Conservation (phyloP, 2,329 filamentous ascomycete species). For the Fusarium buharicum region DNA sequence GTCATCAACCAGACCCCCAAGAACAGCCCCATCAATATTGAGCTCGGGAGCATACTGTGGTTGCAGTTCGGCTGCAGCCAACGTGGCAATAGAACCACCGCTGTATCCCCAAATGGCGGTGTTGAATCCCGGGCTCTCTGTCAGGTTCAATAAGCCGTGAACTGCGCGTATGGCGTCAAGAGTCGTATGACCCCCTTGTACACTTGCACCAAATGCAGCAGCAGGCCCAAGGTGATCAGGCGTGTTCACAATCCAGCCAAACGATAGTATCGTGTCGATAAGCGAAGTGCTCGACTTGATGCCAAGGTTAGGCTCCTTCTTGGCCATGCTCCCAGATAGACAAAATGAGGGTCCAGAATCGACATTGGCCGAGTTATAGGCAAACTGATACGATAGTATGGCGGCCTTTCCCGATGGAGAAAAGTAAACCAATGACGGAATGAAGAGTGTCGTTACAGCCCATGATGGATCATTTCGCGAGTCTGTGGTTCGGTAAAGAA, state of each 20-base stretch:
- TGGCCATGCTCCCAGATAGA: conserved; percentile 18
- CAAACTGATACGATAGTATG: conserved; percentile 30
- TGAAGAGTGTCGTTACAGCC: conserved; percentile 54
- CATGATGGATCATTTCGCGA: conserved; percentile 49
- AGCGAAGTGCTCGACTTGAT: conserved; percentile 23
- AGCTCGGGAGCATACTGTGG: conserved; percentile 28
- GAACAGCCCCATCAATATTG: conserved; percentile 11
- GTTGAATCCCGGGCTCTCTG: neutral
- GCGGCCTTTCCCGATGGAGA: conserved; percentile 18
- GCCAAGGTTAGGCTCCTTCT: conserved; percentile 15
- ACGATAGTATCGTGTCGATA: conserved; percentile 12
- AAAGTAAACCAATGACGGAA: conserved; percentile 34
- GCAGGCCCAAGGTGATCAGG: conserved; percentile 58
- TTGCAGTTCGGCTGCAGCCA: conserved; percentile 32
- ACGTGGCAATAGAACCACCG: conserved; percentile 35
- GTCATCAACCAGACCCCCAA: conserved; percentile 38
- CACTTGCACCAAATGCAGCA: conserved; percentile 55
- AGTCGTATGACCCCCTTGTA: conserved; percentile 54
- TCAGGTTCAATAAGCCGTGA: conserved; percentile 26
- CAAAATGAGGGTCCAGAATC: conserved; percentile 33
- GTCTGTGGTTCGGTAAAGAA: conserved; percentile 54
- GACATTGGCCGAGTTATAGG: conserved; percentile 37
- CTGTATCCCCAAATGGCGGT: conserved; percentile 38
- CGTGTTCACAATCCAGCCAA: conserved; percentile 37
- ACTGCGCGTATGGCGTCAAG: conserved; percentile 56